Conservation (phyloP, 495 filamentous ascomycete genomes). For the Aspergillus funiculosus region DNA sequence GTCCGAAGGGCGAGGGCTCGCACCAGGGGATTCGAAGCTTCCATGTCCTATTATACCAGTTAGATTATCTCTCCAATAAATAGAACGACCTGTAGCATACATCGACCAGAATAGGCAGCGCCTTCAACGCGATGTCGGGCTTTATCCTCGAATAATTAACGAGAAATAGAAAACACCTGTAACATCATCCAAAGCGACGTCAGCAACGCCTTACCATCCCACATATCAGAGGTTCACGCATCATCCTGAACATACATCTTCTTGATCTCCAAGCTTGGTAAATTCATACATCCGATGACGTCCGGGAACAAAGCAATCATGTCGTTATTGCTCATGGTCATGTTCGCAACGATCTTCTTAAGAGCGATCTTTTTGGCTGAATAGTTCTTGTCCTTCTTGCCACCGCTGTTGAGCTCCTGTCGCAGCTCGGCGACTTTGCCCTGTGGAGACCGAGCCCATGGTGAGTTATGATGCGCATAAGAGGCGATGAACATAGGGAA, state of each 20-base stretch:
- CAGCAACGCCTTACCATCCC: conserved; percentile 19
- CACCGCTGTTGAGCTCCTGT: conserved; percentile 84
- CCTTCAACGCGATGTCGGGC: conserved; percentile 88
- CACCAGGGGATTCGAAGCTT: conserved; percentile 86
- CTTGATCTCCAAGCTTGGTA: conserved; percentile 94
- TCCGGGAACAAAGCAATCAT: conserved; percentile 98
- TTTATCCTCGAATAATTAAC: conserved; percentile 96
- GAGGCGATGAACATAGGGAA: conserved; percentile 25
- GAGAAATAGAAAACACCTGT: conserved; percentile 93
- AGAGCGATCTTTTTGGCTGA: conserved; percentile 95
- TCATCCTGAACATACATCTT: conserved; percentile 70
- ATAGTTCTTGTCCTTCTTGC: conserved; percentile 98
- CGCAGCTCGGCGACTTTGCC: conserved; percentile 98
- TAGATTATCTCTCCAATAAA: conserved; percentile 1
- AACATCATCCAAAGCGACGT: conserved; percentile 9
- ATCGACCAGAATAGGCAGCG: conserved; percentile 77
- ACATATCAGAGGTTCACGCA: not conserved
- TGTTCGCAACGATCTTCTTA: conserved; percentile 99
- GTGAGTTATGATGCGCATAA: conserved; percentile 35
- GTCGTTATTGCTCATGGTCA: conserved; percentile 99
- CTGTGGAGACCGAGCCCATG: conserved; percentile 50
- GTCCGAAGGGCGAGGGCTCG: conserved; percentile 89
- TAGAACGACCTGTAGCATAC: conserved; percentile 44
- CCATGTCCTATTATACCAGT: conserved; percentile 66
- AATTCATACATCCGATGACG: conserved; percentile 88